Percentiles rank a stretch among this genome's conserved stretches.
phyloP scores from a whole-genome alignment of 139 green algal species.

The Raphidocelis subcapitata region DNA sequence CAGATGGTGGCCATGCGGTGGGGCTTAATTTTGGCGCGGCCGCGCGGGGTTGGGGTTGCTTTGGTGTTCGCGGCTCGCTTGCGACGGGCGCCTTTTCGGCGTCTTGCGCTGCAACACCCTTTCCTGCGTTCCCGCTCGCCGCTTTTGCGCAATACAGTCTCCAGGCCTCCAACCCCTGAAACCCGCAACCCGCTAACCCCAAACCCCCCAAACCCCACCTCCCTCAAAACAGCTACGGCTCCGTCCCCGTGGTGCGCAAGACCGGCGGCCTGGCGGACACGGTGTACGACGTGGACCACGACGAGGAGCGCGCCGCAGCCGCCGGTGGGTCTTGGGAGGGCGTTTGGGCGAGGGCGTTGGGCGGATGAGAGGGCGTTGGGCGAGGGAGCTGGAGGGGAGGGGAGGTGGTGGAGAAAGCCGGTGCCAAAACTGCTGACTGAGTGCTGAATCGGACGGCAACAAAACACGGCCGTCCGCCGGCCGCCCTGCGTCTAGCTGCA shows the following conservation, averaged over 20 bases:
- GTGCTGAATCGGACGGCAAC: too few relatives aligned
- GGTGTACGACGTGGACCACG: conserved; percentile 84
- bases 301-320: conserved; percentile 59
- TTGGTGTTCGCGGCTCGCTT: not conserved
- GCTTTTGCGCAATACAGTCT: too few relatives aligned
- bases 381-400: not conserved
- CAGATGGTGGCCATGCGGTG: conserved; percentile 66
- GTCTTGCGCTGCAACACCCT: not conserved
- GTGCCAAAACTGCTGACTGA: too few relatives aligned
- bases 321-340: not conserved
- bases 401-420: not conserved
- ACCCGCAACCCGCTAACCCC: too few relatives aligned
- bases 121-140: not conserved
- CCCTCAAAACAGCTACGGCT: conserved; percentile 68
- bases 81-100: not conserved
- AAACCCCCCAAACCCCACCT: too few relatives aligned
- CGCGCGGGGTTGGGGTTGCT: not conserved
- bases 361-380: too few relatives aligned
- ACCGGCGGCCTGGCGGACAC: conserved; percentile 93
- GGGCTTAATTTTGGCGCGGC: not conserved
- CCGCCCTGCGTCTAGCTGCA: too few relatives aligned
- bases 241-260: conserved; percentile 86
- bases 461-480: too few relatives aligned
- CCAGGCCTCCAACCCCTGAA: too few relatives aligned
- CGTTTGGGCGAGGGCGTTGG: not conserved